phyloP scores from a whole-genome alignment of 2,329 filamentous ascomycete species.

The Decorospora gaudefroyi region DNA sequence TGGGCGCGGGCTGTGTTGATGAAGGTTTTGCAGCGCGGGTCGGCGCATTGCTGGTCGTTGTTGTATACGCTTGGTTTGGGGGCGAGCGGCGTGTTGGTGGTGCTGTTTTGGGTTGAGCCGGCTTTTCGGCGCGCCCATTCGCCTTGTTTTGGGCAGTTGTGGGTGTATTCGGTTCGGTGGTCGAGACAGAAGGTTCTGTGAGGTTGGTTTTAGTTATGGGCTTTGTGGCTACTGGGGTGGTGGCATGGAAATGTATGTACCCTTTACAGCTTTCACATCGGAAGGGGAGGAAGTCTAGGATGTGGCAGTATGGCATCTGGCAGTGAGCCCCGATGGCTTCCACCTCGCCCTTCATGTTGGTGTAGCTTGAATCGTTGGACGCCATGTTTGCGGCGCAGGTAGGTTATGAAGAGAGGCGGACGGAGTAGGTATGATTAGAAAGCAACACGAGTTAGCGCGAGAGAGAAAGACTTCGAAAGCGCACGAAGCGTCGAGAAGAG shows the following conservation, averaged over 20 bases:
- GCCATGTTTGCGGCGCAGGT: slow-evolving; percentile 21
- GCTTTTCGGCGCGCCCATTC: slow-evolving; percentile 59
- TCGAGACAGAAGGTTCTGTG: slow-evolving; percentile 84
- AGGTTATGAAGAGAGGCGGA: not conserved
- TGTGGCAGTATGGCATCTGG: slow-evolving; percentile 86
- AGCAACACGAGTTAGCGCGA: slow-evolving; percentile 4
- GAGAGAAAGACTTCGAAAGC: slow-evolving; percentile 16
- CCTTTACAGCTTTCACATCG: slow-evolving; percentile 83
- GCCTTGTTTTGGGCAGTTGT: slow-evolving; percentile 67
- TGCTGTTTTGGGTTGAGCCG: slow-evolving; percentile 45
- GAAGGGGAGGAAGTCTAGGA: slow-evolving; percentile 96
- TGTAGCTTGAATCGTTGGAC: slow-evolving; percentile 57
- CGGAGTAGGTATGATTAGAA: not conserved
- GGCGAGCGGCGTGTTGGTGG: slow-evolving; percentile 28
- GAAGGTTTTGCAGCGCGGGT: slow-evolving; percentile 67
- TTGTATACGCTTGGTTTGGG: slow-evolving; percentile 61
- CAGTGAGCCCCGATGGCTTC: slow-evolving; percentile 89
- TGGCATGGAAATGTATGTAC: slow-evolving; percentile 33
- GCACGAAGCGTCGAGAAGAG: slow-evolving; percentile 29
- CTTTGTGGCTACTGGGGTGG: not conserved
- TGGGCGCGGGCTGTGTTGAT: slow-evolving; percentile 70
- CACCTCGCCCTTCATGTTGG: slow-evolving; percentile 74
- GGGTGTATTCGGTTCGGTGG: slow-evolving; percentile 83
- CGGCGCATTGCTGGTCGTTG: slow-evolving; percentile 70
- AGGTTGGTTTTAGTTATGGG: slow-evolving; percentile 29